Evolutionary conservation across 164 flowering plant genomes (phyloP).

Genomic region (Piper longum): DNA sequence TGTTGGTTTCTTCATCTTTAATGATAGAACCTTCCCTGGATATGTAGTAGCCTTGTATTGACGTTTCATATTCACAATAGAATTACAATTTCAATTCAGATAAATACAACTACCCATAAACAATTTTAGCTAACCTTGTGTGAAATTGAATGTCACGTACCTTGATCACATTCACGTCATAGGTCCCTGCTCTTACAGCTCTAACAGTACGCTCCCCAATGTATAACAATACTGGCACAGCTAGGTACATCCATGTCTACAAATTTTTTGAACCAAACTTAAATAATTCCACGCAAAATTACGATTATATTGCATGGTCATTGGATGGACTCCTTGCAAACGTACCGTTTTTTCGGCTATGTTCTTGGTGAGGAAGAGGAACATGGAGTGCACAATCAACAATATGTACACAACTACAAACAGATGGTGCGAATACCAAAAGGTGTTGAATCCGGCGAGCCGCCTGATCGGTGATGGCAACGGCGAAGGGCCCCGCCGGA

Average conservation of each 20-base stretch:
- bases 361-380: slow-evolving; percentile 32
- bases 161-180: slow-evolving; percentile 20
- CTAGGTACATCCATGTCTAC: slow-evolving; percentile 50
- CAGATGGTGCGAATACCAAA: slow-evolving; percentile 50
- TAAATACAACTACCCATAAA: too few relatives aligned
- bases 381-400: slow-evolving; percentile 39
- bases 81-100: too few relatives aligned
- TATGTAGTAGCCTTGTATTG: slow-evolving; percentile 18
- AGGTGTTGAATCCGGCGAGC: slow-evolving; percentile 33
- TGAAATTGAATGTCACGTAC: slow-evolving; percentile 5
- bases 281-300: neutral
- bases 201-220: slow-evolving; percentile 28
- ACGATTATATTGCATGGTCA: too few relatives aligned
- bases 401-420: slow-evolving; percentile 33
- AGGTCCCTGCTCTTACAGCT: slow-evolving; percentile 21
- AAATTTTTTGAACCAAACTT: neutral
- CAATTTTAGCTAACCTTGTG: too few relatives aligned
- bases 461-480: slow-evolving; percentile 22
- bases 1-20: slow-evolving; percentile 28
- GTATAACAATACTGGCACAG: slow-evolving; percentile 34
- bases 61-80: neutral
- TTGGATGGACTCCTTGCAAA: neutral
- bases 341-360: slow-evolving; percentile 31
- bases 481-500: slow-evolving; percentile 19
- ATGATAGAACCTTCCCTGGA: slow-evolving; percentile 33